These are phyloP conservation scores for Pisolithus marmoratus DNA, from an alignment of 768 basidiomycete genomes.

Conservation along the genomic window DNA sequence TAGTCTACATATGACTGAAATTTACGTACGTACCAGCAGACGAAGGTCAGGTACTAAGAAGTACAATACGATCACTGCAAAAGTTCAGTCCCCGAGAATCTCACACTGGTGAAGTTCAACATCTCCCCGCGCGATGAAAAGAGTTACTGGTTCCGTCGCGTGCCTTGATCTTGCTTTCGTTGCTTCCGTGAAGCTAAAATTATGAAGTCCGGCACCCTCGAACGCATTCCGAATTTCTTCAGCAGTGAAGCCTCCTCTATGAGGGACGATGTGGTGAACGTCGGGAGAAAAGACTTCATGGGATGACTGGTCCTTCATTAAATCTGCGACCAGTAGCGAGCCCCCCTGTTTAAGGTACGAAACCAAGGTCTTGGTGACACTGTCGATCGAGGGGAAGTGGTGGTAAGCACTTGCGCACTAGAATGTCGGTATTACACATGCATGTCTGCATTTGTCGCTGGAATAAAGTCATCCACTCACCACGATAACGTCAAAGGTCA, in stretches of 20 bases:
- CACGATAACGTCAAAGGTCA: conserved; percentile 63
- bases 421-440: not conserved
- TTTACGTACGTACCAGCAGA: too few relatives aligned
- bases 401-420: conserved; percentile 65
- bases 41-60: too few relatives aligned
- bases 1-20: too few relatives aligned
- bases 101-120: conserved; percentile 5
- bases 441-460: not conserved
- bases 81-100: not conserved
- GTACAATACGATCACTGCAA: too few relatives aligned
- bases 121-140: conserved; percentile 56
- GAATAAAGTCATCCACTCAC: conserved; percentile 37
- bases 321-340: conserved; percentile 52
- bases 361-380: conserved; percentile 47
- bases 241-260: conserved; percentile 49
- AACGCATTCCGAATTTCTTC: conserved; percentile 45
- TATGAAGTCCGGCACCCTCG: conserved; percentile 45
- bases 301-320: conserved; percentile 29
- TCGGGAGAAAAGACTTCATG: conserved; percentile 26
- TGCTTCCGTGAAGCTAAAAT: conserved; percentile 35
- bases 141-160: conserved; percentile 28
- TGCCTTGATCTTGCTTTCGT: conserved; percentile 27
- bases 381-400: conserved; percentile 47
- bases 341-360: conserved; percentile 60
- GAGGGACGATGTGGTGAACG: conserved; percentile 45